phyloP scores from a whole-genome alignment of 2,329 filamentous ascomycete species.

The Penicillium sp. region DNA sequence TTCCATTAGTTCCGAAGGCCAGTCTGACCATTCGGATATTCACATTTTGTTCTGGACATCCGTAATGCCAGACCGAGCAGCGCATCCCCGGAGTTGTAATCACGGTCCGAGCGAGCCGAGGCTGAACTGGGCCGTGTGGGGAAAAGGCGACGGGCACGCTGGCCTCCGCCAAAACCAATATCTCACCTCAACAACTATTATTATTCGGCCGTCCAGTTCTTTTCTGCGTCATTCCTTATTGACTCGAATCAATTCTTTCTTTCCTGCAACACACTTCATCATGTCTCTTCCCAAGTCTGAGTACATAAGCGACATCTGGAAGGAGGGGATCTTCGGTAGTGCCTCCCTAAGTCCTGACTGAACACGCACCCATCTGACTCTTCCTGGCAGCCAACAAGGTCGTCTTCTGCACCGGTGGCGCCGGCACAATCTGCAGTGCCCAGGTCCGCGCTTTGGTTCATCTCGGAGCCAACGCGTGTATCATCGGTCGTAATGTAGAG shows the following conservation, averaged over 20 bases:
- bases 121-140: slow-evolving; percentile 24
- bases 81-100: neutral
- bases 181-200: neutral
- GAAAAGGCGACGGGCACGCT: slow-evolving; percentile 21
- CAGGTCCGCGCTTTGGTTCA: slow-evolving; percentile 90
- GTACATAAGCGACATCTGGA: slow-evolving; percentile 83
- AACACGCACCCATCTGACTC: slow-evolving; percentile 16
- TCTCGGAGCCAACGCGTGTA: slow-evolving; percentile 90
- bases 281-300: slow-evolving; percentile 74
- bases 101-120: slow-evolving; percentile 21
- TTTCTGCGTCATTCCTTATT: neutral
- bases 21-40: too few species aligned
- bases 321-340: slow-evolving; percentile 80
- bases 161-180: slow-evolving; percentile 5
- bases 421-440: slow-evolving; percentile 89
- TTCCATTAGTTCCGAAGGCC: too few species aligned
- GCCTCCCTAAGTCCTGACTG: neutral
- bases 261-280: slow-evolving; percentile 7
- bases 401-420: slow-evolving; percentile 92
- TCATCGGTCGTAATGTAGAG: slow-evolving; percentile 83
- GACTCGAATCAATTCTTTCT: neutral
- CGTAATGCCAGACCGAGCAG: neutral
- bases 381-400: slow-evolving; percentile 72
- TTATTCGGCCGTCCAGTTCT: neutral
- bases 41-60: neutral